Conservation (phyloP, 116 monocot species). For the Zostera marina region DNA sequence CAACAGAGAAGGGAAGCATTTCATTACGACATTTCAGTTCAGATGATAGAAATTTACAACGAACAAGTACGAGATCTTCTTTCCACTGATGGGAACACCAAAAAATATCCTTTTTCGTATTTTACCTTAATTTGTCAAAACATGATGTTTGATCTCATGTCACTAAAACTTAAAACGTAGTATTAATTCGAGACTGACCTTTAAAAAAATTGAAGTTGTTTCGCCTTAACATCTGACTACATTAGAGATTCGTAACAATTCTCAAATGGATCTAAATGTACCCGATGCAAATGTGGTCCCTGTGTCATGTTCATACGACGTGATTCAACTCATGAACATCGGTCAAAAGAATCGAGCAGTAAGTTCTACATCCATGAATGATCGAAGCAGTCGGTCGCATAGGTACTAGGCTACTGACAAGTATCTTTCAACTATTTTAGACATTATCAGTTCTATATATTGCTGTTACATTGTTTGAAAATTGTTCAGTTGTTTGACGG, state of each 20-base stretch:
- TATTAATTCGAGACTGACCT: no score
- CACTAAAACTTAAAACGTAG: no score
- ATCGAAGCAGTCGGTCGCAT: constrained; percentile 96
- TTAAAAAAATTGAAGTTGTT: background rate
- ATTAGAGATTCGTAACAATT: constrained; percentile 87
- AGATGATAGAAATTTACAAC: constrained; percentile 99
- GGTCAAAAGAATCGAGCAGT: constrained; percentile 85
- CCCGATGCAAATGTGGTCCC: constrained; percentile 86
- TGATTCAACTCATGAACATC: constrained; percentile 81
- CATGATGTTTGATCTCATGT: no score
- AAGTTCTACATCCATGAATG: constrained; percentile 77
- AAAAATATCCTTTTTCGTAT: constrained; percentile 72
- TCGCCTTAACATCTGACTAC: constrained; percentile 51
- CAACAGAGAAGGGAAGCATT: constrained; percentile 59
- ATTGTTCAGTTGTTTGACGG: constrained; percentile 77
- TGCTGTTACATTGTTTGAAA: background rate
- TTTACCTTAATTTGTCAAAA: no score
- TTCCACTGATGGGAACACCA: constrained; percentile 54
- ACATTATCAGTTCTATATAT: background rate
- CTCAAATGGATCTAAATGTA: constrained; percentile 83
- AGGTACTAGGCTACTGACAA: constrained; percentile 25
- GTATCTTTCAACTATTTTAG: background rate
- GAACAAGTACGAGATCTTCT: constrained; percentile 99
- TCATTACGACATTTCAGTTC: constrained; percentile 72
- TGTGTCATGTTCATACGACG: constrained; percentile 67